phyloP scores from a whole-genome alignment of 805 yeast species.

The Candida lessepsii region DNA sequence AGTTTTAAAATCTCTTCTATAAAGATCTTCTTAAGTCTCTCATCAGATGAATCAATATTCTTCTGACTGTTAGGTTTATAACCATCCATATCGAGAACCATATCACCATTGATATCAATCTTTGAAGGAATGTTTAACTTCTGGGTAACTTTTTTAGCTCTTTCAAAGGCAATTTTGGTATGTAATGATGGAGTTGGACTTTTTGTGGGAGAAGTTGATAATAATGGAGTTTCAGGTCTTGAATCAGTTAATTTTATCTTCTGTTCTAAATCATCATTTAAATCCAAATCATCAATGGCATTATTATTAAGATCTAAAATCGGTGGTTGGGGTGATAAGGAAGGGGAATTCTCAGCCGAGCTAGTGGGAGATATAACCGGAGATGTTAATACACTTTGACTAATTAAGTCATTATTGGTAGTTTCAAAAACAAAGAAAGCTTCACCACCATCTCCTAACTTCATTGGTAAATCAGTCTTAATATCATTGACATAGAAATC shows the following conservation, averaged over 20 bases:
- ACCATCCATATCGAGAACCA: slow-evolving; percentile 91
- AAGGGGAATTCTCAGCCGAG: slow-evolving; percentile 54
- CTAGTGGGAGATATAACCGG: slow-evolving; percentile 72
- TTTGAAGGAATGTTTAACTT: slow-evolving; percentile 83
- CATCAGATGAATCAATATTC: slow-evolving; percentile 74
- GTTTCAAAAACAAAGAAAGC: slow-evolving; percentile 97
- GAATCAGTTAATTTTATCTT: slow-evolving; percentile 25
- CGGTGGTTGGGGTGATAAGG: slow-evolving; percentile 18
- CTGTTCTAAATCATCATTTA: slow-evolving; percentile 34
- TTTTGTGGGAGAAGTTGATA: slow-evolving; percentile 15
- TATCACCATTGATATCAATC: slow-evolving; percentile 84
- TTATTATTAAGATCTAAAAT: slow-evolving; percentile 18
- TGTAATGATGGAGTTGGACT: slow-evolving; percentile 24
- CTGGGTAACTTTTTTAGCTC: slow-evolving; percentile 62
- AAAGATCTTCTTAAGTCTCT: slow-evolving; percentile 66
- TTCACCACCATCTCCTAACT: slow-evolving; percentile 95
- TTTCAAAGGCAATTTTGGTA: slow-evolving; percentile 49
- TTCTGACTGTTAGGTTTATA: slow-evolving; percentile 79
- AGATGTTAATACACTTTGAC: slow-evolving; percentile 76
- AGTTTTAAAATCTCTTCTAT: slow-evolving; percentile 61
- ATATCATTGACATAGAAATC: slow-evolving; percentile 83
- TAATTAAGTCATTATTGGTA: slow-evolving; percentile 58
- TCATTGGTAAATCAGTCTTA: slow-evolving; percentile 86
- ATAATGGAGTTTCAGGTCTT: slow-evolving; percentile 11
- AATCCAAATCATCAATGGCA: slow-evolving; percentile 37